Conservation (phyloP, 805 yeast species). For the Saccharomycopsis selenospora region DNA sequence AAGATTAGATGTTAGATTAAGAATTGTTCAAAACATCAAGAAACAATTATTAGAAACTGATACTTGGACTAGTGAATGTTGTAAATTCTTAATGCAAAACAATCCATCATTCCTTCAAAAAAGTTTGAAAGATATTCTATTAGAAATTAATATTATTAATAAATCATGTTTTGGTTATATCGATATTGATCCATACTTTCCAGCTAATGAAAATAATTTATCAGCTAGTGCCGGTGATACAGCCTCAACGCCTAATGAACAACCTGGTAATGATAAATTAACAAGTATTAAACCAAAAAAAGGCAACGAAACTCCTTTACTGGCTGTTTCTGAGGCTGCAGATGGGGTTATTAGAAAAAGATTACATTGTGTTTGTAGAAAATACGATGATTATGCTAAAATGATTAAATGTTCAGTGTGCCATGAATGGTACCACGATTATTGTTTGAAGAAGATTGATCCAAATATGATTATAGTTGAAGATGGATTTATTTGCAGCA, state of each 20-base stretch:
- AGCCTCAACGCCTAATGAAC: no score
- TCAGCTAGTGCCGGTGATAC: no score
- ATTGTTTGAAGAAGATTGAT: slow-evolving; percentile 40
- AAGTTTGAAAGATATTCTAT: slow-evolving; percentile 15
- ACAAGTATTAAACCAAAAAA: no score
- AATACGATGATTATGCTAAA: slow-evolving; percentile 44
- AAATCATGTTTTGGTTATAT: slow-evolving; percentile 2
- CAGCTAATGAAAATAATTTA: no score
- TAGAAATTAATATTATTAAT: slow-evolving; percentile 3
- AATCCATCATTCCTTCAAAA: slow-evolving; percentile 27
- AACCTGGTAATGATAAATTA: no score
- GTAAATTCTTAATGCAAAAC: slow-evolving; percentile 30
- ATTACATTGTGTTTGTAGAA: slow-evolving; percentile 53
- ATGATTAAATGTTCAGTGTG: slow-evolving; percentile 70
- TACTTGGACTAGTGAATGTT: slow-evolving; percentile 33
- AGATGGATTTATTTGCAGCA: slow-evolving; percentile 44
- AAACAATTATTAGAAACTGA: slow-evolving; percentile 27
- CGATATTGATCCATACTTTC: slow-evolving; percentile 5
- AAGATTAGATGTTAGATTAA: slow-evolving; percentile 21
- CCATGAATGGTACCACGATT: slow-evolving; percentile 64
- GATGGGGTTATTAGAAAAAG: slow-evolving; percentile 15
- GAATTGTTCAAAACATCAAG: slow-evolving; percentile 20
- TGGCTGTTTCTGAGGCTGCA: no score
- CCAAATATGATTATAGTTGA: slow-evolving; percentile 27
- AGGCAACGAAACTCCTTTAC: no score